Base-by-base conservation (phyloP, 441 rosid genomes). In the Pelargonium myrrhifolium region DNA sequence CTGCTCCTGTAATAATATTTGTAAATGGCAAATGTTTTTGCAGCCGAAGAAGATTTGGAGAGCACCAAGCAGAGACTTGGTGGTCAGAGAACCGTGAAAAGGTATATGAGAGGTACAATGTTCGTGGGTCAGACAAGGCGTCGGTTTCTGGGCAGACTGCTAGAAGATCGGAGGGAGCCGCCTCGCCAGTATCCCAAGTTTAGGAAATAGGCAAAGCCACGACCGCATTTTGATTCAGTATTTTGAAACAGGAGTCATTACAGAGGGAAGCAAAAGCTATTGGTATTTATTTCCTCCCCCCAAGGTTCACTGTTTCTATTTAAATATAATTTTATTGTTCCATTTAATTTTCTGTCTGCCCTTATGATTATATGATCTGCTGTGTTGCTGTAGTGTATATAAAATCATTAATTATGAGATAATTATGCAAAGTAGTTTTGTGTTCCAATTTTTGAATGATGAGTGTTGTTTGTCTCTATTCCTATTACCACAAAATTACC, bases 1-100 rank as follows among this genome's bases (percentile, higher is more conserved):
- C n/a, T n/a, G n/a, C n/a, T n/a, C n/a, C n/a, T n/a, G n/a, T n/a
- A n/a, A n/a, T n/a, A n/a, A n/a, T n/a, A n/a, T n/a, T n/a, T n/a
- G 31, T 28, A 28, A 28, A 28, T 28, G 31, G 15, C 3, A 65
- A 21, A 53, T 64, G 49, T 28, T 62, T 78, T n/a, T 80, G 83
- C 84, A 92, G 97, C 74, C 97, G 97, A 70, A 83, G 93, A 83
- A 90, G 93, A 81, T 95, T 90, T 62, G 90, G 85, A 22, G 99
- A 95, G 84, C 96, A 92, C 67, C 98, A 95, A 76, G 99, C 98
- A 3, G 95, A 92, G 77, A 81, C 83, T 1, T 94, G 99, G 98
- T 94, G 99, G 99, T 86, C 95, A 12, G 98, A 95, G 83, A 95
- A 95, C 66, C 96, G 98, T 0, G 98, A 90, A 65, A 92, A 77